These are phyloP conservation scores for Fusarium lateritium DNA, from an alignment of 2,329 filamentous ascomycete genomes.

Conservation along the genomic window DNA sequence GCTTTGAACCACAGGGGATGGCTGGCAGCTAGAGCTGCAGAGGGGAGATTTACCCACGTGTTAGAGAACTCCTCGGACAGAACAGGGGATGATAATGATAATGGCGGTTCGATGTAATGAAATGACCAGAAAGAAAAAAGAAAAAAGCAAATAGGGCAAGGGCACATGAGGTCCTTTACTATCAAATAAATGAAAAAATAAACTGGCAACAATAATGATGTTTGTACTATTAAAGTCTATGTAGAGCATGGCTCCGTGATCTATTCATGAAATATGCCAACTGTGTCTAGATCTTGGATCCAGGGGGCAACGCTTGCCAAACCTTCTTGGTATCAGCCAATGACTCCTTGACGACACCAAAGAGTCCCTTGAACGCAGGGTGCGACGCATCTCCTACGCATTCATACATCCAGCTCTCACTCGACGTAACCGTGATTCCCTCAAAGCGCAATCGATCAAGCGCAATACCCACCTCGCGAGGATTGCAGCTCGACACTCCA, in stretches of 20 bases:
- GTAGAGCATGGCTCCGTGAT: background rate
- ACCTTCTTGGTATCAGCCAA: conserved; percentile 78
- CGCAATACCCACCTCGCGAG: conserved; percentile 84
- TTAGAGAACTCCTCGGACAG: conserved; percentile 6
- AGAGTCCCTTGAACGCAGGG: conserved; percentile 80
- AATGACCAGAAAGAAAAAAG: conserved; percentile 10
- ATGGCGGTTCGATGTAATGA: conserved; percentile 36
- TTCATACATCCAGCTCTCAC: conserved; percentile 93
- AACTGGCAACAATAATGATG: conserved; percentile 6
- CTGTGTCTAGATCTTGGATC: conserved; percentile 68
- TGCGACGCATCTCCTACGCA: conserved; percentile 85
- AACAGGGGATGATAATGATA: conserved; percentile 23
- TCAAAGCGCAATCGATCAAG: conserved; percentile 81
- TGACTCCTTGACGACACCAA: conserved; percentile 83
- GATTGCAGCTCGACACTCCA: conserved; percentile 89
- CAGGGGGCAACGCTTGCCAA: conserved; percentile 71
- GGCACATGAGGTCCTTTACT: conserved; percentile 2
- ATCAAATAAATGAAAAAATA: conserved; percentile 20
- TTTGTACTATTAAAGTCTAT: conserved; percentile 9
- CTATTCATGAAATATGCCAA: conserved; percentile 1
- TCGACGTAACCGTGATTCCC: conserved; percentile 85
- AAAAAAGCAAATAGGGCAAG: conserved; percentile 13
- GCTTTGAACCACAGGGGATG: background rate
- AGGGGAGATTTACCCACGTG: conserved; percentile 36
- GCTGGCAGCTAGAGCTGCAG: conserved; percentile 28